Evolutionary conservation across 192 early-diverging fungal species (phyloP), one percentile per base, ranked within the genome.

Genomic region (Coemansia sp.): DNA sequence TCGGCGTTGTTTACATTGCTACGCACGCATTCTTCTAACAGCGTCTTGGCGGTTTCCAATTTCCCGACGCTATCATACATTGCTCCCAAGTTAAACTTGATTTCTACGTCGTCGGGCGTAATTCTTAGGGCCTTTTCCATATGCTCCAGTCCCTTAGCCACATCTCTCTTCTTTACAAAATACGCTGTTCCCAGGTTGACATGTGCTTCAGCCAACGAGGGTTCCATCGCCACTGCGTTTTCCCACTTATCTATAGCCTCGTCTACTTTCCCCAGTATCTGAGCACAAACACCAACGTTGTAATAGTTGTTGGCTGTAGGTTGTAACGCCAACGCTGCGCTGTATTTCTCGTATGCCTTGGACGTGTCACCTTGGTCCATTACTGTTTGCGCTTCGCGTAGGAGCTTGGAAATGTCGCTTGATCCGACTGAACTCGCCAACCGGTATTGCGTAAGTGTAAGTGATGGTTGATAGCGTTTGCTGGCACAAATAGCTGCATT

Each of bases 171-270:
- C 54, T 70, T 63, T 74, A 83, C 72, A 37, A 84, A 73, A 61
- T 88, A 85, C 8, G 85, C 71, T 43, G 90, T 90, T 8, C 89
- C 92, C 41, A 90, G 64, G 67, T 92, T 93, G 61, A 90, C 89
- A 61, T 90, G 88, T 3, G 87, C 90, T 70, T 93, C 92, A 0
- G 86, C 73, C 14, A 84, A 75, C 36, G 67, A 61, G 0, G 88
- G 85, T n/a, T 82, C 78, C 18, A 88, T 56, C 12, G 76, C 75
- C 4, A 93, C 35, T 1, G 91, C 88, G 18, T 81, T 56, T 35
- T 85, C 55, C 87, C 90, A 93, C 17, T 84, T 61, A n/a, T 76
- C 71, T 18, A 89, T 65, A 2, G 91, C 89, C 53, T 78, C 75
- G 20, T 86, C 80, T 36, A 83, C 74, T 22, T 88, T 83, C 22